phyloP scores from a whole-genome alignment of 768 basidiomycete species.

The Hortiboletus flavorubellus region DNA sequence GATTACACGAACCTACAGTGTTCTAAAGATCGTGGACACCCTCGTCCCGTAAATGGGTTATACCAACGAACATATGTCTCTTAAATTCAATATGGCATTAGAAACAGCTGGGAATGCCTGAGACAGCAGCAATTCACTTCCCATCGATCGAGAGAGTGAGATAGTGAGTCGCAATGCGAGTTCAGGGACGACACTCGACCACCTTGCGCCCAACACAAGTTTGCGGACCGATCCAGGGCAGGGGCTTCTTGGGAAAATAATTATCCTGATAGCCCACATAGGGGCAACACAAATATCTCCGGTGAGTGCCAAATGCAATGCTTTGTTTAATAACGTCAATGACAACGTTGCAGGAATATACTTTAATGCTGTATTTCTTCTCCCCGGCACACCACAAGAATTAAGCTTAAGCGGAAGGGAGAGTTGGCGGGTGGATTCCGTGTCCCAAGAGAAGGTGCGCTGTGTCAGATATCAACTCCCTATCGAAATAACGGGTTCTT shows the following conservation, averaged over 20 bases:
- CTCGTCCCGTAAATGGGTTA: not conserved
- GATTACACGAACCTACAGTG: not conserved
- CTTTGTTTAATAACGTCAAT: too few relatives aligned
- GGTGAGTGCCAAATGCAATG: not conserved
- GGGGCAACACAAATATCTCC: not conserved
- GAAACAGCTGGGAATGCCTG: constrained; percentile 1
- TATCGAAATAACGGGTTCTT: not conserved
- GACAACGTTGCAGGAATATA: not conserved
- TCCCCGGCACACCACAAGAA: constrained; percentile 4
- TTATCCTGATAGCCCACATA: not conserved
- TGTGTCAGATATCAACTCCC: not conserved
- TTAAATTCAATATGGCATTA: not conserved
- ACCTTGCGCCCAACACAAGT: not conserved
- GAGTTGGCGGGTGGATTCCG: not conserved
- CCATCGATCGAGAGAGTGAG: too few relatives aligned
- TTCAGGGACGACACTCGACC: not conserved
- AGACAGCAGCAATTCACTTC: not conserved
- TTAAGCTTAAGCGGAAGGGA: too few relatives aligned
- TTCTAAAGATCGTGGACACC: not conserved
- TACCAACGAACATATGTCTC: not conserved
- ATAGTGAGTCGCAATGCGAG: too few relatives aligned
- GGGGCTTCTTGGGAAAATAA: not conserved
- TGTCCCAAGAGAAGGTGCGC: constrained; percentile 2
- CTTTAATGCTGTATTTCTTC: constrained; percentile 6
- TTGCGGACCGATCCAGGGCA: not conserved